Evolutionary conservation across 1,284 basidiomycete species (phyloP), one percentile per base, ranked within the genome.

Genomic region (Singerocomus rubriflavus): DNA sequence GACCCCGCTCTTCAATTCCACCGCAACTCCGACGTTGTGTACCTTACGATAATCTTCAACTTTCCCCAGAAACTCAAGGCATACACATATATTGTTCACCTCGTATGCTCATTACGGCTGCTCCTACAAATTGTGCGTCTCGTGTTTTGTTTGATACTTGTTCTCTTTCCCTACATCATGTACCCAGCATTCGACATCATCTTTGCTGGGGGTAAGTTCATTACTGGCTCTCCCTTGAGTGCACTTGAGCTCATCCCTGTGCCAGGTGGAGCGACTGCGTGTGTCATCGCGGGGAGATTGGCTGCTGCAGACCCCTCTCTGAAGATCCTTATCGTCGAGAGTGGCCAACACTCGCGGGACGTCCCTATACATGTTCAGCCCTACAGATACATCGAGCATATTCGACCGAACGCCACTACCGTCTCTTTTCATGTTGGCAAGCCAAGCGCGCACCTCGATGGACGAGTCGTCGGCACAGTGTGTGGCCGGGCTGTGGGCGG

Each of bases 291-390:
- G 31, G 56, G 58, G 13, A 50, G 58, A 17, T 38, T 60, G n/a
- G 36, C 45, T 11, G 36, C 51, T 0, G 51, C 50, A 3, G 35
- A 61, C 7, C 57, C 53, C 12, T 56, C 56, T 11, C 50, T 59
- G 21, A 59, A 50, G 44, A 59, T 61, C 27, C 49, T 58, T 21
- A 21, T 21, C 21, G 21, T 21, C 21, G 21, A 21, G 21, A 21
- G 21, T 21, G 21, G 21, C 21, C 21, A 21, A 21, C 21, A 21
- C 21, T 36, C 47, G 17, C 33, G 33, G 13, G 73, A 80, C 26
- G 39, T 76, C 12, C 63, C 65, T 1, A 55, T 66, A 0, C 79
- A 84, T 57, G 65, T 71, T 71, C 6, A 82, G 37, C 83, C 82
- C 0, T 79, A 64, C 2, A 63, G 67, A 27, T 82, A 62, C 58